These are phyloP conservation scores for Pezicula radicicola DNA, from an alignment of 2,329 filamentous ascomycete species.

Conservation along the genomic window DNA sequence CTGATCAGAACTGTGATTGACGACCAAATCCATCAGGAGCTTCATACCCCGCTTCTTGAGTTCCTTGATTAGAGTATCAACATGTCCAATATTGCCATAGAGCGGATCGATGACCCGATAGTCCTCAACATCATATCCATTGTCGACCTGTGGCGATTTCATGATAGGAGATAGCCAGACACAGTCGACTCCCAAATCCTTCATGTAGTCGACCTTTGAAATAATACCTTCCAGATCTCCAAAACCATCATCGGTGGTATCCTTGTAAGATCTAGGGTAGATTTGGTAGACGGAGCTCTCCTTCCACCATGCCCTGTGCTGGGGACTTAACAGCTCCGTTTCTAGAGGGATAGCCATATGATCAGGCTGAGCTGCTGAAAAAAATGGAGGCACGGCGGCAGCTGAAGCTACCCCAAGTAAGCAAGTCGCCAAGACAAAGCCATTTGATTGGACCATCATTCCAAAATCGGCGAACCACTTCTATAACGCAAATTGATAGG, in stretches of 20 bases:
- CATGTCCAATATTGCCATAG: constrained; percentile 66
- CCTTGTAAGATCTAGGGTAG: constrained; percentile 56
- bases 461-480: too few species aligned
- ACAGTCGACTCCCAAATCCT: constrained; percentile 57
- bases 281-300: constrained; percentile 50
- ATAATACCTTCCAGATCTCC: constrained; percentile 63
- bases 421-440: too few species aligned
- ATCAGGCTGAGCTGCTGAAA: not conserved
- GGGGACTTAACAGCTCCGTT: not conserved
- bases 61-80: constrained; percentile 59
- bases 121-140: constrained; percentile 72
- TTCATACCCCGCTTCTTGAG: constrained; percentile 60
- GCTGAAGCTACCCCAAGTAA: too few species aligned
- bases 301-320: constrained; percentile 33
- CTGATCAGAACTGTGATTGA: constrained; percentile 59
- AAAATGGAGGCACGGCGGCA: not conserved
- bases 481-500: too few species aligned
- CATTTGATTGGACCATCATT: too few species aligned
- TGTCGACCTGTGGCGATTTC: constrained; percentile 62
- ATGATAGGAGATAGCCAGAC: constrained; percentile 69
- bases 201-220: constrained; percentile 59
- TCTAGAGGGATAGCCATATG: not conserved
- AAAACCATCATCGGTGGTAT: constrained; percentile 55
- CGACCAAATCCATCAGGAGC: constrained; percentile 68
- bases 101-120: constrained; percentile 64